Conservation (phyloP, 1,139 yeast genomes). For the Eremothecium coryli region DNA sequence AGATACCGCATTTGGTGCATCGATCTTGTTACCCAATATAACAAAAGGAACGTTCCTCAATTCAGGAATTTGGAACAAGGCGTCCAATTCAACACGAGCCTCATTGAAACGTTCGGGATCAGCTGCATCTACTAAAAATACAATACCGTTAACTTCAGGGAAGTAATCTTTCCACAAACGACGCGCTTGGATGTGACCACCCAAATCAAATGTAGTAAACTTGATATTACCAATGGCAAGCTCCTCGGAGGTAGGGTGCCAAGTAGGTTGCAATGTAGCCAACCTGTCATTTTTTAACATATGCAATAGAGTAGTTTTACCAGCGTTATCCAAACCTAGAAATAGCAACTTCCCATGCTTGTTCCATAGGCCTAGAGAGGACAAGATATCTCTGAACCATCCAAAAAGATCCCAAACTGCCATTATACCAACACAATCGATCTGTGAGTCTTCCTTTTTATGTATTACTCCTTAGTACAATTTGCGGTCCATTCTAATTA, state of each 20-base stretch:
- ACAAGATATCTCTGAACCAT: slow-evolving; percentile 74
- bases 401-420: slow-evolving; percentile 30
- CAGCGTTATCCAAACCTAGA: slow-evolving; percentile 96
- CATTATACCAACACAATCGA: too few species aligned
- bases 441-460: too few species aligned
- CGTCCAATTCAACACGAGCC: slow-evolving; percentile 89
- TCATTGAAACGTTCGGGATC: slow-evolving; percentile 93
- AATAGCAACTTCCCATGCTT: slow-evolving; percentile 94
- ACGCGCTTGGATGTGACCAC: slow-evolving; percentile 98
- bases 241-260: slow-evolving; percentile 98
- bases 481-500: too few species aligned
- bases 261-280: slow-evolving; percentile 95
- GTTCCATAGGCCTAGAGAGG: slow-evolving; percentile 93
- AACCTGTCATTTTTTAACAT: slow-evolving; percentile 95
- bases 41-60: slow-evolving; percentile 83
- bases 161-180: slow-evolving; percentile 98
- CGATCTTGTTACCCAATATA: slow-evolving; percentile 93
- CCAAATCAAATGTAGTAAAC: slow-evolving; percentile 95
- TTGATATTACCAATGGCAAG: slow-evolving; percentile 92
- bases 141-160: slow-evolving; percentile 98
- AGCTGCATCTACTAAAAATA: slow-evolving; percentile 93
- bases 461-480: too few species aligned
- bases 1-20: slow-evolving; percentile 84
- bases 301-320: slow-evolving; percentile 92
- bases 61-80: slow-evolving; percentile 85